Base-by-base conservation (phyloP, 2,329 filamentous ascomycete genomes). In the Aspergillus sp. region DNA sequence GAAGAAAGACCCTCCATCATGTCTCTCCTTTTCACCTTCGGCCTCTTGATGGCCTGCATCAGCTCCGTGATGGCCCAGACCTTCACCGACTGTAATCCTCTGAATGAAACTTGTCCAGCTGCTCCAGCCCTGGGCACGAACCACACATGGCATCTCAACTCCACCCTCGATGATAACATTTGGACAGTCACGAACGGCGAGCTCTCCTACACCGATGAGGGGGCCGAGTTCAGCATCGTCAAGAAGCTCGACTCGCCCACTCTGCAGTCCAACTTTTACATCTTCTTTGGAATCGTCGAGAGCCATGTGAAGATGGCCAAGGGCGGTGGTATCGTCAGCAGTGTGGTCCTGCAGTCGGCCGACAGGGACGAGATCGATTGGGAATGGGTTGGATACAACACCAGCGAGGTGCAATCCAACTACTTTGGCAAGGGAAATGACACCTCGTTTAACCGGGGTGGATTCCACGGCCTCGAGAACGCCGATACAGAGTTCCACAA, bases 381-480 rank as follows among this genome's bases (percentile, higher is more conserved):
- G 66, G 66, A 69, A 43, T 68, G 66, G 65, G 52, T 69, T 19
- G 69, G 69, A 39, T 62, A 62, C 39, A 65, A 69, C 48, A 61
- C 58, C 26, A 58, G 46, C 33, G 43, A 52, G 31, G 67, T 70
- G 30, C 91, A 97, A 68, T 86, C 85, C 57, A 97, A 98, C 71
- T 98, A 94, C 73, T 98, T 96, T 58, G 89, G 90, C 66, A 95
- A 97, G 70, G 93, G 93, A 42, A 78, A 87, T 55, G 87, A 86
- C 0, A 59, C 58, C 1, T 77, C 79, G 5, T 94, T 90, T 72
- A 87, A 91, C 68, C 85, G 90, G 44, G 91, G 88, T 49, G 83
- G 85, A 40, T 87, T 87, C 63, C 86, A 93, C 68, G 69, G 80
- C 6, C 71, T 83, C 60, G 51, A 71, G 50, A 70, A 79, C 59